Conservation (phyloP, 495 filamentous ascomycete species). For the Jackrogersella minutella region DNA sequence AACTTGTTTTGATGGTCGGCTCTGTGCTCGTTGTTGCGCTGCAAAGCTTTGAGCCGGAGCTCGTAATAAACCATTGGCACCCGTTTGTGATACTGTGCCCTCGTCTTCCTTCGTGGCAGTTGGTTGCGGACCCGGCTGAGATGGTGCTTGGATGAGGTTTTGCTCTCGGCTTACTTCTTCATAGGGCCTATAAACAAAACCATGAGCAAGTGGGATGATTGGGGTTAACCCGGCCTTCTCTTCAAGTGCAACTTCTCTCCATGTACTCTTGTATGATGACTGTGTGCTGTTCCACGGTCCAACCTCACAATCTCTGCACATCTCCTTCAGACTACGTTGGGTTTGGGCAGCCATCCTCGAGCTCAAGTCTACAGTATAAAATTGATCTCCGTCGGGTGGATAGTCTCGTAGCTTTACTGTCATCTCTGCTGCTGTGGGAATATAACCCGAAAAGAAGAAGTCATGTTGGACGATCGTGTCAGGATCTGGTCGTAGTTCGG, state of each 20-base stretch:
- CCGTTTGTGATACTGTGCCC: conserved; percentile 45
- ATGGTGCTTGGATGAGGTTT: conserved; percentile 38
- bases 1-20: conserved; percentile 44
- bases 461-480: conserved; percentile 83
- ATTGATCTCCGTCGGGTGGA: conserved; percentile 54
- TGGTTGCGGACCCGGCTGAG: conserved; percentile 34
- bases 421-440: conserved; percentile 61
- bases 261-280: conserved; percentile 63
- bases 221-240: conserved; percentile 75
- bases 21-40: conserved; percentile 63
- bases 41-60: conserved; percentile 64
- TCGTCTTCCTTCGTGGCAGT: conserved; percentile 39
- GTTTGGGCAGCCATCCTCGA: conserved; percentile 42
- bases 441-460: conserved; percentile 75
- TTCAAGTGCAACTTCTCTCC: conserved; percentile 73
- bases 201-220: conserved; percentile 70
- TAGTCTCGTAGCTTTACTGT: conserved; percentile 58
- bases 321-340: conserved; percentile 49
- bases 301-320: conserved; percentile 57
- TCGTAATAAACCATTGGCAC: conserved; percentile 49
- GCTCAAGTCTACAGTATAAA: conserved; percentile 48
- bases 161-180: conserved; percentile 49
- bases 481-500: conserved; percentile 75
- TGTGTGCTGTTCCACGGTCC: conserved; percentile 56
- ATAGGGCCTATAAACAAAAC: conserved; percentile 71